Base-by-base conservation (phyloP, 768 basidiomycete genomes). In the Multifurca ochricompacta region DNA sequence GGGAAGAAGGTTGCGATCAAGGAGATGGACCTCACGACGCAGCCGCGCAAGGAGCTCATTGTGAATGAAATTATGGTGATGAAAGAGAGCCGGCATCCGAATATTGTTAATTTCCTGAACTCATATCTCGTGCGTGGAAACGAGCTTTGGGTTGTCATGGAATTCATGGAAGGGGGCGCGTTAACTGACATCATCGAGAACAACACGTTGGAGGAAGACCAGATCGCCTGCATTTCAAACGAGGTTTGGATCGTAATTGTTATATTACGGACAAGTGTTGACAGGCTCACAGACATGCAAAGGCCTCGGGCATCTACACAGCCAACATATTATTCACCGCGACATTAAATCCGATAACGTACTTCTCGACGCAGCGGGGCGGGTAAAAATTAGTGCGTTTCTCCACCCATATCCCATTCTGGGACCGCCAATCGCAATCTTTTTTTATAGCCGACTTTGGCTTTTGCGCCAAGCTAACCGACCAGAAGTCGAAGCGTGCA, bases 281-380 rank as follows among this genome's bases (percentile, higher is more conserved):
- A 59, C 27, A 39, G 13, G 19, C 3, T 4, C 10, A 13, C 61
- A 94, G 91, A 98, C 95, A 0, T 98, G 96, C 74, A 92, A 90
- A 65, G 95, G 96, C 11, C 71, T 99, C 14, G 81, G 88, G 39
- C 96, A 98, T 66, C 68, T 99, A 39, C 95, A 98, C 64, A 85
- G 84, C 45, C 91, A 96, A 66, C 85, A 83, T 52, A 96, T 97
- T 71, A 96, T 97, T 60, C 93, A 97, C 67, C 87, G 93, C 36
- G 93, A 96, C 67, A 97, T 97, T 75, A 97, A 95, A 67, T 92
- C 89, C 2, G 92, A 96, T 65, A 96, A 98, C 61, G 90, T 98
- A 27, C 79, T 99, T 2, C 79, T 99, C 51, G 93, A 97, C 61
- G 82, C 91, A 0, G 81, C 85, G 37, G 95, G 96, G 13, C 82